A percentile compares a stretch with the other conserved stretches of the same genome.
phyloP scores from a whole-genome alignment of 495 filamentous ascomycete genomes.

The Penicillium cosmopolitanum region DNA sequence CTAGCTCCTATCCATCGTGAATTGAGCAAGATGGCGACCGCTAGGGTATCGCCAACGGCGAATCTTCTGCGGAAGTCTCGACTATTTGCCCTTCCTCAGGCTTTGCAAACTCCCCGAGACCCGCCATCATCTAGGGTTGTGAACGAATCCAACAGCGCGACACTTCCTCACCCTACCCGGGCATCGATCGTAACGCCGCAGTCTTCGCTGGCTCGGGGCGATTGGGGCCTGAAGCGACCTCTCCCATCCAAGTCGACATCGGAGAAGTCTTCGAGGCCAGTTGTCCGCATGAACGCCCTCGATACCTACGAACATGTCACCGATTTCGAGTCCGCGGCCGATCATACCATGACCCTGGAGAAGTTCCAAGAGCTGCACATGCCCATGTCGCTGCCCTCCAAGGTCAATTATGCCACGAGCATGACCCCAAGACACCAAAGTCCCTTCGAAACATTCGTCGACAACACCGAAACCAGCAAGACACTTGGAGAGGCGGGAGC shows the following conservation, averaged over 20 bases:
- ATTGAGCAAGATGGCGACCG: constrained; percentile 50
- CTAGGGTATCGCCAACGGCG: constrained; percentile 61
- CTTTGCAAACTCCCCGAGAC: constrained; percentile 53
- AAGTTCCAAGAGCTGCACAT: constrained; percentile 86
- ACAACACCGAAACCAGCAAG: constrained; percentile 50
- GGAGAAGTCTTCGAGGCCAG: constrained; percentile 64
- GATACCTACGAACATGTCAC: constrained; percentile 93
- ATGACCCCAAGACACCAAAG: constrained; percentile 45
- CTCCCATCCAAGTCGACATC: constrained; percentile 76
- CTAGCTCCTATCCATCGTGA: constrained; percentile 25
- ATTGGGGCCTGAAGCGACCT: constrained; percentile 93
- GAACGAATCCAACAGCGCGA: constrained; percentile 65
- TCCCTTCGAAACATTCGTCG: constrained; percentile 52
- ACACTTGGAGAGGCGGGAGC: constrained; percentile 32
- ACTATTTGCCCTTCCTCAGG: constrained; percentile 65
- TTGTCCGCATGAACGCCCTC: constrained; percentile 69
- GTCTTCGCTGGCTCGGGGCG: constrained; percentile 74
- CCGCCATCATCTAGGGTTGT: constrained; percentile 43
- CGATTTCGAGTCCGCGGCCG: constrained; percentile 81
- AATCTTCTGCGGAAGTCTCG: constrained; percentile 66
- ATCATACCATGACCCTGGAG: constrained; percentile 77
- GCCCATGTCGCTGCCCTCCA: constrained; percentile 59
- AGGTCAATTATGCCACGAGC: constrained; percentile 34
- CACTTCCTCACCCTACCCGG: constrained; percentile 76
- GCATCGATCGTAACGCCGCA: constrained; percentile 81